These are phyloP conservation scores for Cladosporium sp. DNA, from an alignment of 2,329 filamentous ascomycete species.

Conservation along the genomic window DNA sequence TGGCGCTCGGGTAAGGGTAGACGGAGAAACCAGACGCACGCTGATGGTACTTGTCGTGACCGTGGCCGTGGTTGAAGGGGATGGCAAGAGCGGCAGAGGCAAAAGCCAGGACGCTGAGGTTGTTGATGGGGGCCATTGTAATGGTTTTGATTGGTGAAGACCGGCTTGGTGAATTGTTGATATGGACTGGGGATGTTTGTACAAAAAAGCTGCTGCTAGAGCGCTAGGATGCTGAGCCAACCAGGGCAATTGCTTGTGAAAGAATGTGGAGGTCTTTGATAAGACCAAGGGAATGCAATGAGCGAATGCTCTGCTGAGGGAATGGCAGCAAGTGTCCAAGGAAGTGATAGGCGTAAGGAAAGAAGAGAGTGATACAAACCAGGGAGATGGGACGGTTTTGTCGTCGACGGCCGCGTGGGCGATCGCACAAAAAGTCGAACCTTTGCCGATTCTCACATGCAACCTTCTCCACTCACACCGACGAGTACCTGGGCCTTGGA, in stretches of 20 bases:
- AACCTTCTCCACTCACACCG: conserved; percentile 2
- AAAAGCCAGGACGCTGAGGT: conserved; percentile 42
- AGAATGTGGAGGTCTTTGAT: conserved; percentile 34
- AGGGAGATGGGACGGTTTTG: conserved; percentile 5
- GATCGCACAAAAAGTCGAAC: not conserved
- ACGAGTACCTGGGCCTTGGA: conserved; percentile 4
- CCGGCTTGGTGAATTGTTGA: conserved; percentile 14
- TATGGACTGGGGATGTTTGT: conserved; percentile 11
- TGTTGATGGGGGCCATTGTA: conserved; percentile 33
- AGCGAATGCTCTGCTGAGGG: conserved; percentile 37
- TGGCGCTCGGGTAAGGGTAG: conserved; percentile 26
- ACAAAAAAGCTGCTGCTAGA: conserved; percentile 36
- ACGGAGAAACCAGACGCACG: conserved; percentile 25
- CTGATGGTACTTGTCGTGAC: conserved; percentile 25
- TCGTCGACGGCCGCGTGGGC: conserved; percentile 1
- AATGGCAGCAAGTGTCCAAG: conserved; percentile 27
- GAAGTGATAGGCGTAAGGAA: conserved; percentile 20
- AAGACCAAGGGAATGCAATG: conserved; percentile 33
- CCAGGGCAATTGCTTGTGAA: conserved; percentile 38
- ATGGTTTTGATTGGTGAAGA: conserved; percentile 16
- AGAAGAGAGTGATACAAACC: conserved; percentile 16
- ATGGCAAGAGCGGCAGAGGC: conserved; percentile 37
- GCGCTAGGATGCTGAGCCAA: conserved; percentile 36
- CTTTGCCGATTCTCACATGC: conserved; percentile 8
- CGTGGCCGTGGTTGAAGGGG: conserved; percentile 30